phyloP scores from a whole-genome alignment of 176 grass and related monocot genomes.

The Ensete ventricosum region DNA sequence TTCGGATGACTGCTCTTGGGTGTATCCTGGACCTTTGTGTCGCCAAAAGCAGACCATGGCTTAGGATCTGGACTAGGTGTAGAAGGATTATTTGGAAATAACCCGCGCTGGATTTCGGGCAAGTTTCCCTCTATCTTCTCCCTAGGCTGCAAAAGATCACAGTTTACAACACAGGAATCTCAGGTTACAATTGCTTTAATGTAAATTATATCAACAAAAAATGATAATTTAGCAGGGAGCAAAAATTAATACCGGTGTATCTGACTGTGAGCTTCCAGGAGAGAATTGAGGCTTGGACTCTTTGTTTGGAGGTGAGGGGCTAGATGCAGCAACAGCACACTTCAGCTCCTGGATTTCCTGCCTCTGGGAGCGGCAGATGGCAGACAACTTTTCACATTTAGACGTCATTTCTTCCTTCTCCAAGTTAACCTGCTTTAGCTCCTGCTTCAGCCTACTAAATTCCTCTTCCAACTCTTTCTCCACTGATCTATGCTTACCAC shows the following conservation, averaged over 20 bases:
- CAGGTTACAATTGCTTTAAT: constrained; percentile 1
- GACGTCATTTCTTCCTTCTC: constrained; percentile 71
- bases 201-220: neutral
- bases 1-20: constrained; percentile 30
- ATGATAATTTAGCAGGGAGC: constrained; percentile 3
- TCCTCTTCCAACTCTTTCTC: constrained; percentile 44
- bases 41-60: constrained; percentile 49
- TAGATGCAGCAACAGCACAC: constrained; percentile 35
- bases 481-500: neutral
- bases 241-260: constrained; percentile 28
- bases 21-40: constrained; percentile 32
- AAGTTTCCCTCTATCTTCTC: constrained; percentile 65
- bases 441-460: constrained; percentile 54
- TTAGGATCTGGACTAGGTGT: constrained; percentile 37
- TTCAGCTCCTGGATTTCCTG: constrained; percentile 81
- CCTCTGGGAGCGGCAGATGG: constrained; percentile 65
- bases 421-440: constrained; percentile 56
- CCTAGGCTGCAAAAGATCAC: constrained; percentile 39
- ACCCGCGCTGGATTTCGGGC: constrained; percentile 57
- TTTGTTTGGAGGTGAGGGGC: constrained; percentile 27
- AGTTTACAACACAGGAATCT: neutral
- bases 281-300: constrained; percentile 13
- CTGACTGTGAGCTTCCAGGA: constrained; percentile 24
- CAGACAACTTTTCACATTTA: constrained; percentile 66
- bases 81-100: constrained; percentile 30